phyloP scores from a whole-genome alignment of 2,329 filamentous ascomycete genomes.

The Peltaster fructicola region DNA sequence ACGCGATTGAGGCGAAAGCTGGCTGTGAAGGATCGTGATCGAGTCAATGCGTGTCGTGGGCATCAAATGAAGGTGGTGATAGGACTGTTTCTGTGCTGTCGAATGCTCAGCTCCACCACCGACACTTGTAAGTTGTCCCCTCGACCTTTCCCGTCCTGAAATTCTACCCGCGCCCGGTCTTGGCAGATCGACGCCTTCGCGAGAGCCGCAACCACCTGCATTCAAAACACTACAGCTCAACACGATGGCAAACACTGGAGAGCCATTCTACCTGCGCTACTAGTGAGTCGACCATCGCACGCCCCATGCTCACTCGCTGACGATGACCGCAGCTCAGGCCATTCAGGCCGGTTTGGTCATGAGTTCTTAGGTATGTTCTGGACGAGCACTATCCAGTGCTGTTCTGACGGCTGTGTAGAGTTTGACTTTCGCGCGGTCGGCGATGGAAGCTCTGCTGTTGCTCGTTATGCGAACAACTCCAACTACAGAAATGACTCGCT shows the following conservation, averaged over 20 bases:
- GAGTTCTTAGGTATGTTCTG: slow-evolving; percentile 68
- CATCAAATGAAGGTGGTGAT: too few relatives aligned
- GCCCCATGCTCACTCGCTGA: slow-evolving; percentile 1
- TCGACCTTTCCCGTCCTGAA: too few relatives aligned
- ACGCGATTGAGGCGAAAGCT: too few relatives aligned
- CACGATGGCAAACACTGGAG: slow-evolving; percentile 45
- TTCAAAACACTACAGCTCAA: slow-evolving; percentile 13
- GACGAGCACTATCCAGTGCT: not conserved
- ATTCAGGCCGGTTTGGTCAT: slow-evolving; percentile 92
- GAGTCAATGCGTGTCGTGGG: too few relatives aligned
- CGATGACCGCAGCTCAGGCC: slow-evolving; percentile 54
- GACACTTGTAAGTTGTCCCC: too few relatives aligned
- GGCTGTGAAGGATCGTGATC: too few relatives aligned
- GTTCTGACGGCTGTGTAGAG: slow-evolving; percentile 37
- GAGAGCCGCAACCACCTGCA: too few relatives aligned
- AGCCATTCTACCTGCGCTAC: slow-evolving; percentile 91
- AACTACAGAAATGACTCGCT: slow-evolving; percentile 98
- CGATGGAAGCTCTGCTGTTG: slow-evolving; percentile 82
- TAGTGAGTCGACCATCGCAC: slow-evolving; percentile 49
- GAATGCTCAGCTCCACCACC: too few relatives aligned
- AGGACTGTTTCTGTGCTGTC: too few relatives aligned
- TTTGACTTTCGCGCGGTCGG: slow-evolving; percentile 90
- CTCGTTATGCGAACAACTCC: slow-evolving; percentile 96
- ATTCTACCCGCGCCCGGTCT: too few relatives aligned
- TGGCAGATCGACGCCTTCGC: too few relatives aligned